Base-by-base conservation (phyloP, 2,329 filamentous ascomycete species). In the Sphaerulina vaccinii region DNA sequence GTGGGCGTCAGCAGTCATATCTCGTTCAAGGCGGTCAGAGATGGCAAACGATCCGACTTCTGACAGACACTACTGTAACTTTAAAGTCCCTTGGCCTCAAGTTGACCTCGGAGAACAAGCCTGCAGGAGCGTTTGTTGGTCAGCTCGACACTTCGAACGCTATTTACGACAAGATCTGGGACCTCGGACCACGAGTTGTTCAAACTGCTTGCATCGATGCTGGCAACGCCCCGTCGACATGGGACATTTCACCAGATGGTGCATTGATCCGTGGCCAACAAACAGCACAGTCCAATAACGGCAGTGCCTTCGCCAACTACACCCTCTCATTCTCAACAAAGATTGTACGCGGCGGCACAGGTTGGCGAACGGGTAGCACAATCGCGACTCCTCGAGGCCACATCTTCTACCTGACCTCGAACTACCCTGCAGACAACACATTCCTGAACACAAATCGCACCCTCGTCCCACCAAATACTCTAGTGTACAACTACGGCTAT, bases 11-110 rank as follows among this genome's bases (percentile, higher is more conserved):
- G 0, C 49, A 68, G 6, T 69, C 66, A 1, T 70, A 63, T 16
- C 67, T 75, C 32, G 49, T 74, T 0, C 73, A 75, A 56, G 73
- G 72, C 3, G 71, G 70, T 0, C 70, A 73, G 54, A 58, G 69
- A 55, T 75, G 72, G 72, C 65, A 73, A 51, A 67, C 69, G 0
- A 58, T 74, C 19, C 61, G 62, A 2, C 59, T 75, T 0, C 57
- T 75, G 15, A 71, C 67, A 0, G 62, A 70, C 18, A 63, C 59
- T 1, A 62, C 61, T 1, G 52, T 75, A 3, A 63, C 58, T 0
- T 64, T 75, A 43, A 57, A 52, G 4, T 41, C 51, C 1, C 51
- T 72, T 1, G 71, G 73, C 0, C 65, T 73, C 10, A 60, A 58
- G 38, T 50, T 63, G 1, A 71, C 65, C 1, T 62, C 69, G 8